Base-by-base conservation (phyloP, 495 filamentous ascomycete genomes). In the Penicillium pancosmium region DNA sequence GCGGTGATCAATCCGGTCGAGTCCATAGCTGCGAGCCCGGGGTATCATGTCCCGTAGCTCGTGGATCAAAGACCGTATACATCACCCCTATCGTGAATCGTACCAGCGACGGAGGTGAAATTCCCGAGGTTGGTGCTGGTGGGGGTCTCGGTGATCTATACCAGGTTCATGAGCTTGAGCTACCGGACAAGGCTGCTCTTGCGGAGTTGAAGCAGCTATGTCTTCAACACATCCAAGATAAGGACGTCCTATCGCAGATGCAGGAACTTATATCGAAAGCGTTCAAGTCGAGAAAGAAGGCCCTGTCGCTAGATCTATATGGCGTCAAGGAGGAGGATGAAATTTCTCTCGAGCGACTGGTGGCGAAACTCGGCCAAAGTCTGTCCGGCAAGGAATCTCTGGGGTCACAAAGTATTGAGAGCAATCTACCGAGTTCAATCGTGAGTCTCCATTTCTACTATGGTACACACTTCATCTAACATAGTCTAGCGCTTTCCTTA, bases 1-100 rank as follows among this genome's bases (percentile, higher is more conserved):
- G 91, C 5, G 68, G 70, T 3, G 76, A 90, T 34, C 68, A 82
- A 13, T 72, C 72, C 16, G 84, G 82, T n/a, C 84, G 87, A n/a
- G 77, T 97, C 23, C 93, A 97, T 72, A 93, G 91, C 65, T 97
- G 93, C 60, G 93, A 93, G 62, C 86, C 83, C 55, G 90, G 87
- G 3, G 82, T 82, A 31, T 76, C 79, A 1, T 97, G 93, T 64
- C 40, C 76, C 0, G 78, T 77, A 0, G 71, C 83, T 35, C 73
- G 69, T 12, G 78, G 81, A 8, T 69, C 65, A 2, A 78, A 85
- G 1, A 79, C 89, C 0, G 88, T 98, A 18, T 86, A 83, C 72
- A 95, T 97, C 50, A 82, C 77, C 15, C 93, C 93, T 0, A 87
- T 97, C 46, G 79, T 97, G 15, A 79, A 76, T 25, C 76, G 86